Percentiles rank a stretch among this genome's conserved stretches.
Evolutionary conservation across 257 asterid species (phyloP).

Genomic region (Petunia secreta): DNA sequence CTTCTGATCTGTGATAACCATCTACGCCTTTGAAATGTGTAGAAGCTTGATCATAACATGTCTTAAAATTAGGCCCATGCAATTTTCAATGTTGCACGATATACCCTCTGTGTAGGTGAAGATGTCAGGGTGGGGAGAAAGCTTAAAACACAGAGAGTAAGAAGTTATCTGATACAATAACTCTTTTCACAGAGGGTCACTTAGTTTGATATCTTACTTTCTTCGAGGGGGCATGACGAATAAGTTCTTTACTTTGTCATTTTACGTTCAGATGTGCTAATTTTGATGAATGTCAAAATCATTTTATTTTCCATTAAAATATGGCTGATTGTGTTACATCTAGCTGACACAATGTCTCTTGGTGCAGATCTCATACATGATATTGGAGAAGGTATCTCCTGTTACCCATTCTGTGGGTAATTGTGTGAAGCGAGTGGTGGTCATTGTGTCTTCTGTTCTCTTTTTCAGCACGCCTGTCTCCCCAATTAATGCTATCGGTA

Average conservation of each 20-base stretch:
- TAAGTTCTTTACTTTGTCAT: not conserved
- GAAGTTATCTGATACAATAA: not conserved
- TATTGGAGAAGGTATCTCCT: slow-evolving; percentile 85
- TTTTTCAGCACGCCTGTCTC: slow-evolving; percentile 86
- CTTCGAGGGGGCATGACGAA: not conserved
- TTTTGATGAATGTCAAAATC: not conserved
- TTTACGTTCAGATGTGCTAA: not conserved
- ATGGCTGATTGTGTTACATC: not conserved
- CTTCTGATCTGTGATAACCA: not conserved
- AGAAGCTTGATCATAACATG: not conserved
- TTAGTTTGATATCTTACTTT: not conserved
- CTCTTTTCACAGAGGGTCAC: not conserved
- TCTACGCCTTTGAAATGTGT: not conserved
- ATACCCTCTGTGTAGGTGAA: not conserved
- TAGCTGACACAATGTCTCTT: slow-evolving; percentile 32
- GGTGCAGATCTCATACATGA: slow-evolving; percentile 83
- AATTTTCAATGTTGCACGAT: not conserved
- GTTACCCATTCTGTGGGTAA: slow-evolving; percentile 90
- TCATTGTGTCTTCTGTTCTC: slow-evolving; percentile 81
- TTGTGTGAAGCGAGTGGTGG: slow-evolving; percentile 89
- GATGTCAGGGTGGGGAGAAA: not conserved
- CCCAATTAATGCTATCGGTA: slow-evolving; percentile 72
- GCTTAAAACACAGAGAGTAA: not conserved
- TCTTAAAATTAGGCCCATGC: not conserved
- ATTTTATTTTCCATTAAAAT: not conserved